Evolutionary conservation across 2,329 filamentous ascomycete species (phyloP).

Genomic region (Trichothecium roseum): DNA sequence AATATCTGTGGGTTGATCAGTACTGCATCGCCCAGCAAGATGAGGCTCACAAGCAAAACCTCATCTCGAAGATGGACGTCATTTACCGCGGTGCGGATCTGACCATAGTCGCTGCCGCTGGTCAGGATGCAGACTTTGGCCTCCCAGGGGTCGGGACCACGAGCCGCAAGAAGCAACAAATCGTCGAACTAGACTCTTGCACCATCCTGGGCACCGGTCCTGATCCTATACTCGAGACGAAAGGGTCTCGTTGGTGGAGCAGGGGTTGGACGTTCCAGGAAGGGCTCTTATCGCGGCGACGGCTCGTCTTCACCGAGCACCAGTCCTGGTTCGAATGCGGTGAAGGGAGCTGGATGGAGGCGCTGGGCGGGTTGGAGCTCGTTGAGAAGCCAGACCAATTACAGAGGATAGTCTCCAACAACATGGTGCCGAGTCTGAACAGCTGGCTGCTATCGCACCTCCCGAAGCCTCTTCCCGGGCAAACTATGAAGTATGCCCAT

Average conservation of each 20-base stretch:
- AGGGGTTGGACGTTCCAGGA: slow-evolving; percentile 26
- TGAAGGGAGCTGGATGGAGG: too few relatives aligned
- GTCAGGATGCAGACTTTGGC: slow-evolving; percentile 3
- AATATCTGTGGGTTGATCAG: slow-evolving; percentile 17
- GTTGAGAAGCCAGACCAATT: too few relatives aligned
- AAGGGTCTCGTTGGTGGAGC: slow-evolving; percentile 22
- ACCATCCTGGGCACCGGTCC: too few relatives aligned
- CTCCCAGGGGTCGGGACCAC: slow-evolving; percentile 4
- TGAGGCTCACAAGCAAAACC: slow-evolving; percentile 7
- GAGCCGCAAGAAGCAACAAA: too few relatives aligned
- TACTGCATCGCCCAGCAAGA: slow-evolving; percentile 17
- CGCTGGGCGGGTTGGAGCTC: too few relatives aligned
- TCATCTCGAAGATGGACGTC: slow-evolving; percentile 15
- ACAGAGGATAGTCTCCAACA: too few relatives aligned
- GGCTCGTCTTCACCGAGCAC: slow-evolving; percentile 24
- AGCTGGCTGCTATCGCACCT: too few relatives aligned
- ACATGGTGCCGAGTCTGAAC: too few relatives aligned
- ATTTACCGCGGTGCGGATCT: slow-evolving; percentile 12
- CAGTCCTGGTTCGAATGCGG: slow-evolving; percentile 28
- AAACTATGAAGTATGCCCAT: too few relatives aligned
- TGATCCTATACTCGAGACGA: slow-evolving; percentile 22
- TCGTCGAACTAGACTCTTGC: too few relatives aligned
- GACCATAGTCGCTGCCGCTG: slow-evolving; percentile 12
- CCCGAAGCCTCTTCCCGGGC: too few relatives aligned
- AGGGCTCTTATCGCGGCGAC: slow-evolving; percentile 21